Evolutionary conservation across 495 filamentous ascomycete species (phyloP).

Genomic region (Hyaloscypha variabilis): DNA sequence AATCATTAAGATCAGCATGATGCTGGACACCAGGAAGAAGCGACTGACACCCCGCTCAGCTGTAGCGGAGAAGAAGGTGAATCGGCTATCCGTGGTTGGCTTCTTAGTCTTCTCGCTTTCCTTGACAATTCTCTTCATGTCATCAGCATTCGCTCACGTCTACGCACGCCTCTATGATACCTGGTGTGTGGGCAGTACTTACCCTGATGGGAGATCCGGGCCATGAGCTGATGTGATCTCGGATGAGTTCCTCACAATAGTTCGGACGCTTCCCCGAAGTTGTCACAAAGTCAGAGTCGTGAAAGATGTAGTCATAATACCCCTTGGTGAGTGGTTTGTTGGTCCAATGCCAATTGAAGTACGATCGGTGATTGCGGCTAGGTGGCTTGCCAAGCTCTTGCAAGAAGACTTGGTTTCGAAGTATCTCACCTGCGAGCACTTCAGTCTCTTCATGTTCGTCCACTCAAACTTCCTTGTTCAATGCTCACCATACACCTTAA

Average conservation of each 20-base stretch:
- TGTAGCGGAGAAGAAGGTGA: background rate
- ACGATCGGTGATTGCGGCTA: background rate
- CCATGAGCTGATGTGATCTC: background rate
- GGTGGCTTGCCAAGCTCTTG: slow-evolving; percentile 6
- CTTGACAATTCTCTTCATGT: background rate
- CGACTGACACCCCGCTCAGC: background rate
- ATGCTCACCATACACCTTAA: slow-evolving; percentile 12
- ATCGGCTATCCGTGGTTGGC: background rate
- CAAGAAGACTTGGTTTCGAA: slow-evolving; percentile 1
- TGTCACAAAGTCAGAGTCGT: slow-evolving; percentile 15
- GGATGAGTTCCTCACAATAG: background rate
- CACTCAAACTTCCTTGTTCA: background rate
- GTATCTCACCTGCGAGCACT: background rate
- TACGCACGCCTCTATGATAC: background rate
- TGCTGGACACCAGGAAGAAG: background rate
- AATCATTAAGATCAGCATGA: slow-evolving; percentile 7
- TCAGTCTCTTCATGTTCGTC: background rate
- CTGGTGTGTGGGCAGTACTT: background rate
- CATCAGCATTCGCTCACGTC: background rate
- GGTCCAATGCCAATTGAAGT: slow-evolving; percentile 6
- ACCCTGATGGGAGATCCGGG: background rate
- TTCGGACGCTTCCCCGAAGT: background rate
- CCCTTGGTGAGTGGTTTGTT: slow-evolving; percentile 2
- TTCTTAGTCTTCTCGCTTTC: background rate
- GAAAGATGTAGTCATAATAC: slow-evolving; percentile 19